A percentile compares a stretch with the other conserved stretches of the same genome.
Conservation (phyloP, 1,284 basidiomycete species). For the Ganoderma lingzhi region DNA sequence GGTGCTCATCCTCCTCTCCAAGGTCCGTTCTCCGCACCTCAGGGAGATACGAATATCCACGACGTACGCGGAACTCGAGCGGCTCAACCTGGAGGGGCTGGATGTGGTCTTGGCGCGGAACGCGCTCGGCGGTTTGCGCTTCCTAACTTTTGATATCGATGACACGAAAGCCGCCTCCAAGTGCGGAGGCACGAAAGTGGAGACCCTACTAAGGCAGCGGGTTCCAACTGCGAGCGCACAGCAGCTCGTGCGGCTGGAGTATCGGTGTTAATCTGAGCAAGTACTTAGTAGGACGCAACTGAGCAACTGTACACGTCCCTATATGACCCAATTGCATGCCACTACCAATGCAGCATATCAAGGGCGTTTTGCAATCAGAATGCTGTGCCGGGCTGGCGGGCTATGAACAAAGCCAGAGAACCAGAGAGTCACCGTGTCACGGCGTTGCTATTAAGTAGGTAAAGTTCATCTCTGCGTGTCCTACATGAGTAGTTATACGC, state of each 20-base stretch:
- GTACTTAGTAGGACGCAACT: neutral
- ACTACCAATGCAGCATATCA: too few relatives aligned
- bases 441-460: too few relatives aligned
- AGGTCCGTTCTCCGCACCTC: slow-evolving; percentile 28
- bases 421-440: too few relatives aligned
- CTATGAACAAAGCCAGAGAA: too few relatives aligned
- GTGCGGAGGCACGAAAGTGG: neutral
- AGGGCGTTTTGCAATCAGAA: too few relatives aligned
- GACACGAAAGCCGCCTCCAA: neutral
- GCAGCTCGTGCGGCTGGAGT: slow-evolving; percentile 5
- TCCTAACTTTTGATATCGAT: slow-evolving; percentile 29
- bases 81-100: slow-evolving; percentile 36
- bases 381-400: too few relatives aligned
- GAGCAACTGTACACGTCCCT: neutral
- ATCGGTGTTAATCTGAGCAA: neutral
- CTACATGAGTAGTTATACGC: too few relatives aligned
- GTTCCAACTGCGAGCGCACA: slow-evolving; percentile 9
- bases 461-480: too few relatives aligned
- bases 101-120: slow-evolving; percentile 34
- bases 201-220: slow-evolving; percentile 8
- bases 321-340: neutral
- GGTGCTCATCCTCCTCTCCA: slow-evolving; percentile 36
- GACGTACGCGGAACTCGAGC: slow-evolving; percentile 22
- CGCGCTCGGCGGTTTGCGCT: slow-evolving; percentile 23
- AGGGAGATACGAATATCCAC: slow-evolving; percentile 30